Percentiles rank a stretch among this genome's conserved stretches.
Evolutionary conservation across 768 basidiomycete species (phyloP).

Genomic region (Glaciozyma martinii): DNA sequence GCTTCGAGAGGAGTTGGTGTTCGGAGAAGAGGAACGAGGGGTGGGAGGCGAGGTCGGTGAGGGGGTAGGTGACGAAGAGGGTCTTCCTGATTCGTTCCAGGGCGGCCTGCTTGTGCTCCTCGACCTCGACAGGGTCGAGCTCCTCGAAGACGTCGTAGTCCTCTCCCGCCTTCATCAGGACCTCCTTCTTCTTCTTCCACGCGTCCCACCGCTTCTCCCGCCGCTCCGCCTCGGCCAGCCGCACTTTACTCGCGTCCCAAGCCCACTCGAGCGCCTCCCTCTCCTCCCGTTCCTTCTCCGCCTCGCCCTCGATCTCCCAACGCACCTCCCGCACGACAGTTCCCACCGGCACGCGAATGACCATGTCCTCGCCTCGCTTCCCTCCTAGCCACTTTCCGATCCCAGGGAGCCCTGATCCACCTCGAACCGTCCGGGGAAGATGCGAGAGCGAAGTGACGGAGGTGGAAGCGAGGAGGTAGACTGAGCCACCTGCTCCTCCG

Average conservation of each 20-base stretch:
- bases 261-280: slow-evolving; percentile 23
- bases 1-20: slow-evolving; percentile 21
- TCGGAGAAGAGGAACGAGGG: slow-evolving; percentile 28
- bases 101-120: slow-evolving; percentile 12
- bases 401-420: slow-evolving; percentile 59
- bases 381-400: slow-evolving; percentile 84
- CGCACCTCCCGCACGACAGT: slow-evolving; percentile 75
- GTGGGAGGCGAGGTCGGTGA: slow-evolving; percentile 21
- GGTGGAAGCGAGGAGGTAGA: slow-evolving; percentile 72
- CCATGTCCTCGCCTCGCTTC: slow-evolving; percentile 56
- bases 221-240: slow-evolving; percentile 47
- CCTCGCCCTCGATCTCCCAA: slow-evolving; percentile 53
- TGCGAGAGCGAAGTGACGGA: slow-evolving; percentile 68
- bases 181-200: slow-evolving; percentile 23
- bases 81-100: slow-evolving; percentile 13
- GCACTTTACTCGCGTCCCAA: slow-evolving; percentile 46
- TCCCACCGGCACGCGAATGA: slow-evolving; percentile 77
- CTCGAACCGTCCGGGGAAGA: slow-evolving; percentile 60
- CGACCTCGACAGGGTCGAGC: slow-evolving; percentile 14
- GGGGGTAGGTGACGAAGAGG: slow-evolving; percentile 29
- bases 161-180: slow-evolving; percentile 15
- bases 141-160: slow-evolving; percentile 21
- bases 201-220: slow-evolving; percentile 54
- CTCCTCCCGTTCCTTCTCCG: slow-evolving; percentile 47
- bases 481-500: slow-evolving; percentile 78